Evolutionary conservation across 768 basidiomycete species (phyloP).

Genomic region (Calvatia gigantea): DNA sequence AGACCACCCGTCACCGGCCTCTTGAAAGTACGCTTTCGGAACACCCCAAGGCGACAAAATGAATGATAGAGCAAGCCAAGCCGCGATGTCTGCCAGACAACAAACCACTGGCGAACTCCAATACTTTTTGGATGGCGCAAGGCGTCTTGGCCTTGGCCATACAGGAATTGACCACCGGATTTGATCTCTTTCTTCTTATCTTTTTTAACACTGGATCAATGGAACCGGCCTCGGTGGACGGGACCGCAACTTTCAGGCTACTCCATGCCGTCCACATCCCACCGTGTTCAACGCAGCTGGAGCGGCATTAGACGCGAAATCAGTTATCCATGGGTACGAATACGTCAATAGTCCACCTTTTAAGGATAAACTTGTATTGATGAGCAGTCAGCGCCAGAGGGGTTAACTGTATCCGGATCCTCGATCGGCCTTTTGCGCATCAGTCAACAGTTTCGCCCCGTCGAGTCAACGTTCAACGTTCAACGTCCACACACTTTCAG

Average conservation of each 20-base stretch:
- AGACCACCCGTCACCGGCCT: too few relatives aligned
- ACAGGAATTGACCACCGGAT: background rate
- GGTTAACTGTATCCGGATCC: background rate
- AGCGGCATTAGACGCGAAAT: background rate
- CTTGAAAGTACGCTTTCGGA: too few relatives aligned
- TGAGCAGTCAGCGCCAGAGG: background rate
- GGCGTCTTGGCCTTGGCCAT: background rate
- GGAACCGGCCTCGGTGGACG: background rate
- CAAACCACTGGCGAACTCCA: background rate
- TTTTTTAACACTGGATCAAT: background rate
- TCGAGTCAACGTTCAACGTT: too few relatives aligned
- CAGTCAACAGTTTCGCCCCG: too few relatives aligned
- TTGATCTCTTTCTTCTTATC: too few relatives aligned
- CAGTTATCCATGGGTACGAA: background rate
- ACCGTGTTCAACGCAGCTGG: background rate
- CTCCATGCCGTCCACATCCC: background rate
- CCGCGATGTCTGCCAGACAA: background rate
- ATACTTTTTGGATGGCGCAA: background rate
- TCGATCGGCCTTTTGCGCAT: background rate
- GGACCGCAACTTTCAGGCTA: background rate
- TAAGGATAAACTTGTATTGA: background rate
- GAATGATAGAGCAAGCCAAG: background rate
- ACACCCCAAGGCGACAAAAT: background rate
- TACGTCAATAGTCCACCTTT: background rate
- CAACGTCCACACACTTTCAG: too few relatives aligned